Conservation (phyloP, 2,329 filamentous ascomycete species). For the Aspergillus hiratsukae region DNA sequence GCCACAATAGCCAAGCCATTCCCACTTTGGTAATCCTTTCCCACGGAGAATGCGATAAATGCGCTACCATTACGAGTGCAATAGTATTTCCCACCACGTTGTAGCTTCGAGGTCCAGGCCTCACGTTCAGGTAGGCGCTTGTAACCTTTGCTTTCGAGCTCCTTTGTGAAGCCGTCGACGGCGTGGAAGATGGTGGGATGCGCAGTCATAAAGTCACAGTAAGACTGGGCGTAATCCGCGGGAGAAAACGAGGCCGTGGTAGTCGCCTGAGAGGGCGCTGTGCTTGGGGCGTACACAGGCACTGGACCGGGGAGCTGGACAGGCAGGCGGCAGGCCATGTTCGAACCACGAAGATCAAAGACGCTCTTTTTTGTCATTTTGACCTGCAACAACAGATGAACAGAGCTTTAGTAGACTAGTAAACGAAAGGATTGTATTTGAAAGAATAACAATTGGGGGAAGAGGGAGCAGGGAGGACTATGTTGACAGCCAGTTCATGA, state of each 20-base stretch:
- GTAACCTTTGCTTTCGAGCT: conserved; percentile 70
- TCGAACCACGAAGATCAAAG: conserved; percentile 23
- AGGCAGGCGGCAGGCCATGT: conserved; percentile 28
- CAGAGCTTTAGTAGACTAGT: not conserved
- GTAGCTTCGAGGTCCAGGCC: conserved; percentile 67
- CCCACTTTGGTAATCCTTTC: conserved; percentile 73
- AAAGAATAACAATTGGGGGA: not conserved
- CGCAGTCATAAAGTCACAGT: conserved; percentile 78
- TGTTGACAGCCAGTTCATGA: not conserved
- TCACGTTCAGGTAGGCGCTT: conserved; percentile 71
- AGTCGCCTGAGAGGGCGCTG: not conserved
- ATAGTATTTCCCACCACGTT: conserved; percentile 83
- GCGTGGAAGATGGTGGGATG: conserved; percentile 95
- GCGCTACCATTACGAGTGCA: conserved; percentile 79
- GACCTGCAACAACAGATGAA: not conserved
- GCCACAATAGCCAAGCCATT: conserved; percentile 86
- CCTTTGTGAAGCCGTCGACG: conserved; percentile 70
- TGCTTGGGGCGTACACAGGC: not conserved
- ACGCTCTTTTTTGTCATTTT: conserved; percentile 31
- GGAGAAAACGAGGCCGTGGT: conserved; percentile 24
- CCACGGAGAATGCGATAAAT: conserved; percentile 79
- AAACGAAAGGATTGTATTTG: not conserved
- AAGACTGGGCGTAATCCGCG: conserved; percentile 73
- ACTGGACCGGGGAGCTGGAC: conserved; percentile 22
- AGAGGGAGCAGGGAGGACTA: not conserved